These are phyloP conservation scores for Globisporangium sylvaticum DNA, from an alignment of 352 stramenopile genomes.

Conservation along the genomic window DNA sequence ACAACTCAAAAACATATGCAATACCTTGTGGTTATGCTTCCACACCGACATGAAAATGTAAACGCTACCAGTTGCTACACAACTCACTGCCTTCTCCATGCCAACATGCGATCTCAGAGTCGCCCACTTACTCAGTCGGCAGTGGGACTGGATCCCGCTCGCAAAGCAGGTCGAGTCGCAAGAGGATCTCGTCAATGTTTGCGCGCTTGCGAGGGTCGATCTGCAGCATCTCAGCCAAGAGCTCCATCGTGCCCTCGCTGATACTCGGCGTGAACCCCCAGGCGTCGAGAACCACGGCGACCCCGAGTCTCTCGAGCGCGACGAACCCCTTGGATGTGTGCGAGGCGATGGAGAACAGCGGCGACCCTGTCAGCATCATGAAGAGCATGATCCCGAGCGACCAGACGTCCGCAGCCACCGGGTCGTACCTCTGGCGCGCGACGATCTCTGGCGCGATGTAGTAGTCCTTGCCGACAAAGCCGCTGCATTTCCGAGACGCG, in stretches of 20 bases:
- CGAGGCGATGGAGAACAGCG: slow-evolving; percentile 16
- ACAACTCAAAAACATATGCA: too few relatives aligned
- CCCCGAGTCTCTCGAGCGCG: background rate
- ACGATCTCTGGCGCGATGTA: slow-evolving; percentile 65
- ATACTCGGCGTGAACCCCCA: slow-evolving; percentile 11
- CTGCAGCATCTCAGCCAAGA: slow-evolving; percentile 23
- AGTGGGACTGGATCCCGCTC: too few relatives aligned
- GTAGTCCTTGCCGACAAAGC: slow-evolving; percentile 32
- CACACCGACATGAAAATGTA: too few relatives aligned
- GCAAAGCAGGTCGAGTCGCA: background rate
- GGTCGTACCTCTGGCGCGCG: slow-evolving; percentile 41
- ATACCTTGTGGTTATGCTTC: too few relatives aligned
- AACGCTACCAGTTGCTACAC: too few relatives aligned
- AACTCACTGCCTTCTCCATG: too few relatives aligned
- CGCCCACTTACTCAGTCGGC: too few relatives aligned
- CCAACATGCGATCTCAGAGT: too few relatives aligned
- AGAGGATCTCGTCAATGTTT: background rate
- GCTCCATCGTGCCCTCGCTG: slow-evolving; percentile 5
- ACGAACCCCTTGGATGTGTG: background rate
- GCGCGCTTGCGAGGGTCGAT: slow-evolving; percentile 13
- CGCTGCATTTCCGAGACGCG: slow-evolving; percentile 2
- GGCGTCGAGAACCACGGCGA: slow-evolving; percentile 16
- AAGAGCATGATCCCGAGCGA: slow-evolving; percentile 67
- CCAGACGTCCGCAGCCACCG: slow-evolving; percentile 56
- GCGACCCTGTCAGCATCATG: slow-evolving; percentile 62